Evolutionary conservation across 2,329 filamentous ascomycete genomes (phyloP).

Genomic region (Colletotrichum lentis): DNA sequence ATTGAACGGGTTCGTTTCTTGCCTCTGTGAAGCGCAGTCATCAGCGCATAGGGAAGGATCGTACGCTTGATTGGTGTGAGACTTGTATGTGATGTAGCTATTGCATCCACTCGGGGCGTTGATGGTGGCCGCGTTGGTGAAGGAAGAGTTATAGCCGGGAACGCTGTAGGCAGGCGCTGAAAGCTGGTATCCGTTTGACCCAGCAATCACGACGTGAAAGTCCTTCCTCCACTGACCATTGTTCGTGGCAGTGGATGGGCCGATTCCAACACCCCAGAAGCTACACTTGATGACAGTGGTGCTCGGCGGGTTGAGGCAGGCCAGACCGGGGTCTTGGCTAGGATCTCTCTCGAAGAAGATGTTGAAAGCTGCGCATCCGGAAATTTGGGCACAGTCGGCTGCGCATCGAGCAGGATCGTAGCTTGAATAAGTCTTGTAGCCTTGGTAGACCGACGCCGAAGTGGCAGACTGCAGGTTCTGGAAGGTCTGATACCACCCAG

Average conservation of each 20-base stretch:
- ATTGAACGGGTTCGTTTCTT: conserved; percentile 14
- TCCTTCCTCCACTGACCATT: conserved; percentile 24
- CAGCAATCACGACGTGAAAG: conserved; percentile 32
- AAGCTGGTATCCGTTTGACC: conserved; percentile 35
- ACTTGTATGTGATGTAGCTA: conserved; percentile 31
- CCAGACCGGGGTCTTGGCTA: not conserved
- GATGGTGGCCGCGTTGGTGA: conserved; percentile 17
- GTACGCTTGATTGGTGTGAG: conserved; percentile 12
- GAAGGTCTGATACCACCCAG: conserved; percentile 25
- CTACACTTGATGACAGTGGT: conserved; percentile 27
- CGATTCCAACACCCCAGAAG: conserved; percentile 21
- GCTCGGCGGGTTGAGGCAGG: conserved; percentile 13
- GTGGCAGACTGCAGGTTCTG: conserved; percentile 28
- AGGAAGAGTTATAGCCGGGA: conserved; percentile 21
- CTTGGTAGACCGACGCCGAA: conserved; percentile 12
- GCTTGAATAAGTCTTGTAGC: conserved; percentile 20
- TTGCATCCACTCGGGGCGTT: conserved; percentile 26
- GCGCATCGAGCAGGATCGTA: conserved; percentile 20
- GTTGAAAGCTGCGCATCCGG: conserved; percentile 23
- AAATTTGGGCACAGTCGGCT: conserved; percentile 4
- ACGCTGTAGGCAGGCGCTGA: conserved; percentile 3
- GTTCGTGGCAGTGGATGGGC: conserved; percentile 31
- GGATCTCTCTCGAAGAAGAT: conserved; percentile 30
- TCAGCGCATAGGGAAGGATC: conserved; percentile 22
- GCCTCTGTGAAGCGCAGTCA: conserved; percentile 18